Conservation (phyloP, 1,139 yeast species). For the Diutina rugosa region DNA sequence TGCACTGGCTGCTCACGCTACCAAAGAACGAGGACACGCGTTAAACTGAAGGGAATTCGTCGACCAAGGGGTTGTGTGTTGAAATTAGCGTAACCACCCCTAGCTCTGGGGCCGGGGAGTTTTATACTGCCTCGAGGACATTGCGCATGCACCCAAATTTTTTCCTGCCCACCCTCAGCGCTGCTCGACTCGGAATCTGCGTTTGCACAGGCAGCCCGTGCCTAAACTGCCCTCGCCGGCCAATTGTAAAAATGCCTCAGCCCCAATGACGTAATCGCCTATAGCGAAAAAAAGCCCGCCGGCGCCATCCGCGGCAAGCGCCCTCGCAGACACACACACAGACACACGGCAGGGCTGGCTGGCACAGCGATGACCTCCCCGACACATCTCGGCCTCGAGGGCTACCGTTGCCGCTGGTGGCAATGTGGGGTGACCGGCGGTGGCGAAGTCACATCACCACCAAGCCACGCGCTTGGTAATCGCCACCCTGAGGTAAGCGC, state of each 20-base stretch:
- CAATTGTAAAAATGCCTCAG: conserved; percentile 1
- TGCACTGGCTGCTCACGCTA: background rate
- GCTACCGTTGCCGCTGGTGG: too few relatives aligned
- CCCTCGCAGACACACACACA: background rate
- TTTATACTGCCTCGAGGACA: background rate
- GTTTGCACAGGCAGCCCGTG: conserved; percentile 1
- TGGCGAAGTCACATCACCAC: too few relatives aligned
- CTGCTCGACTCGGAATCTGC: conserved; percentile 2
- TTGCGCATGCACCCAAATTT: background rate
- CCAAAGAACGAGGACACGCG: background rate
- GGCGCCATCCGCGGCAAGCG: background rate
- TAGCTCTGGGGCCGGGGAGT: background rate
- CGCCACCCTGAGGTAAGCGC: background rate
- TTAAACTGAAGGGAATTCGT: background rate
- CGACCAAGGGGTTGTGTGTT: background rate
- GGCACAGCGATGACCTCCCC: background rate
- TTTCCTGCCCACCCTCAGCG: background rate
- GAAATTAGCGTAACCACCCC: background rate
- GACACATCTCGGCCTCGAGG: too few relatives aligned
- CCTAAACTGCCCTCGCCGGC: background rate
- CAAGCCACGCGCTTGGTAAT: background rate
- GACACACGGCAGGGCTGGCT: background rate
- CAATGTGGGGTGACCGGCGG: too few relatives aligned
- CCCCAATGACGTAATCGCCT: background rate
- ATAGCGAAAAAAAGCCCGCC: background rate